A percentile compares a stretch with the other conserved stretches of the same genome.
These are phyloP conservation scores for Phoenix roebelenii DNA, from an alignment of 176 grass and related monocot genomes.

Conservation along the genomic window DNA sequence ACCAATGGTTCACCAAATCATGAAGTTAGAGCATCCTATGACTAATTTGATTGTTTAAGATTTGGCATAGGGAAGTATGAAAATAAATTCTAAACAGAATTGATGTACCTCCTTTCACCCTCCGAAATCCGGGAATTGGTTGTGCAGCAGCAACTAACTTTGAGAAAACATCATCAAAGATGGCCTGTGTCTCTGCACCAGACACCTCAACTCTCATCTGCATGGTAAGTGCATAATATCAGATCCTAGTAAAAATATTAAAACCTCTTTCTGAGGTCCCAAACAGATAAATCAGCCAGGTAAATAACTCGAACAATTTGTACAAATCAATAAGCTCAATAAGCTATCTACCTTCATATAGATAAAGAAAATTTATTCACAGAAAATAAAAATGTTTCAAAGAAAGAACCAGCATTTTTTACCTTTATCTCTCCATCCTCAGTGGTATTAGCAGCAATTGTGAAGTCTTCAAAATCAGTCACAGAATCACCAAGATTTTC, in stretches of 20 bases:
- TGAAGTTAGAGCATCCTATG: too few species aligned
- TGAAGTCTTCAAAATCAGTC: constrained; percentile 28
- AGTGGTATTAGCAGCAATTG: constrained; percentile 15
- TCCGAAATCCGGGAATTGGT: constrained; percentile 65
- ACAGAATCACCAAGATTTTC: constrained; percentile 3
- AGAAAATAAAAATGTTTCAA: background rate
- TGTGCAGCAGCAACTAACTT: constrained; percentile 46
- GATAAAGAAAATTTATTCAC: background rate
- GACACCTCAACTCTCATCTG: constrained; percentile 40
- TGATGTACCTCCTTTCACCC: constrained; percentile 47
- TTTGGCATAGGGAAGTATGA: too few species aligned
- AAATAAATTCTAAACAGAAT: too few species aligned
- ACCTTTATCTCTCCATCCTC: constrained; percentile 48
- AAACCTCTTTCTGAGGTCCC: background rate
- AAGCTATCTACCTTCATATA: background rate
- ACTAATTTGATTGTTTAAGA: too few species aligned
- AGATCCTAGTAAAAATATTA: too few species aligned
- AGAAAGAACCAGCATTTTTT: constrained; percentile 4
- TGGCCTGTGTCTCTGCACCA: constrained; percentile 27
- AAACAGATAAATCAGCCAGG: background rate
- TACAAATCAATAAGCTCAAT: constrained; percentile 6
- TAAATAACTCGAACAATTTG: constrained; percentile 6
- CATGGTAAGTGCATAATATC: background rate
- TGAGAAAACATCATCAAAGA: constrained; percentile 44
- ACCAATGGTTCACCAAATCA: too few species aligned